A percentile compares a stretch with the other conserved stretches of the same genome.
phyloP scores from a whole-genome alignment of 352 stramenopile species.

The Phytophthora agathidicida region DNA sequence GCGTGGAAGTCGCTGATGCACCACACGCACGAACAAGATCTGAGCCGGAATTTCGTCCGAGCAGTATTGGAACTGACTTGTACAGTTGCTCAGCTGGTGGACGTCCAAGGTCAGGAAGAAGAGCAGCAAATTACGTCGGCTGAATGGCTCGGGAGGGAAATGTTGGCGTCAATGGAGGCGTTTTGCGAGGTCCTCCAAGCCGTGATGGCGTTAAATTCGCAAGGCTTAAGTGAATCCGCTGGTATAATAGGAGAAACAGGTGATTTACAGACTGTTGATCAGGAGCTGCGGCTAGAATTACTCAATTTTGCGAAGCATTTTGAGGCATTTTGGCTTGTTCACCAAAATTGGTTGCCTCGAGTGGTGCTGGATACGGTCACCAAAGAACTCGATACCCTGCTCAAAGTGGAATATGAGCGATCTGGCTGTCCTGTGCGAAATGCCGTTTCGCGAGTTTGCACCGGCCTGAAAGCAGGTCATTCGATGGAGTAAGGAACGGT shows the following conservation, averaged over 20 bases:
- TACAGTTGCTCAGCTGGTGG: background rate
- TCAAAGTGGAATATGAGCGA: background rate
- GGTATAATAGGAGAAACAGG: background rate
- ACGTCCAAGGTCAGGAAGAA: background rate
- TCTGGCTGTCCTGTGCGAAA: constrained; percentile 5
- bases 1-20: constrained; percentile 2
- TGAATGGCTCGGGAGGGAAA: constrained; percentile 3
- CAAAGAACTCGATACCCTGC: constrained; percentile 4
- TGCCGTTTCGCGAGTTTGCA: constrained; percentile 8
- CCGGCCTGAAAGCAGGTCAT: background rate
- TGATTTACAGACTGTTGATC: background rate
- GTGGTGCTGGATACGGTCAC: constrained; percentile 14
- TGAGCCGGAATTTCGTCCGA: constrained; percentile 17
- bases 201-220: background rate
- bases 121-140: background rate
- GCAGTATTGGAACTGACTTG: background rate
- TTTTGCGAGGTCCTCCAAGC: constrained; percentile 7
- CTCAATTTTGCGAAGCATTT: constrained; percentile 12
- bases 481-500: background rate
- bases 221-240: background rate
- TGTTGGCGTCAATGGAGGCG: constrained; percentile 12
- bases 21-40: background rate
- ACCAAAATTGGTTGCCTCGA: constrained; percentile 23
- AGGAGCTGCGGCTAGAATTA: background rate
- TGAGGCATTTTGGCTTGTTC: constrained; percentile 28